Evolutionary conservation across 768 basidiomycete genomes (phyloP), one percentile per base, ranked within the genome.

Genomic region (Mycena polygramma): DNA sequence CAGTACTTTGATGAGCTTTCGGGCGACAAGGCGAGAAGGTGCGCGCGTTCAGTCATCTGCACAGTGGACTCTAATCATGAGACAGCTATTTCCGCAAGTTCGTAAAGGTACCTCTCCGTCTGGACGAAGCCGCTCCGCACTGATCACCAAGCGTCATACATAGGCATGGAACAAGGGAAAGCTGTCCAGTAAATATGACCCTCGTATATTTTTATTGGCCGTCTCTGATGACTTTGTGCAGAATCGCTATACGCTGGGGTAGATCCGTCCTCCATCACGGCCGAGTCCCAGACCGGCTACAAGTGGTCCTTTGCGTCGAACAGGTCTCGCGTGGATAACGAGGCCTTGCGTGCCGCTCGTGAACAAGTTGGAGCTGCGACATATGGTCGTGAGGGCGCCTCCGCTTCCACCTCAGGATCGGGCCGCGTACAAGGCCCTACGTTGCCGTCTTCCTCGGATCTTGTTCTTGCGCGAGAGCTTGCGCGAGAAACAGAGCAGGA

Each of bases 61-160:
- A 61, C 70, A 58, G 68, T 75, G 68, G 72, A 75, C 74, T 74
- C 80, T 82, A 69, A 84, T 78, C 59, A 59, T 74, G 77, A 68
- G 64, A 30, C 68, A 94, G 94, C 76, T 96, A 97, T 78, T 98
- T 98, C 78, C 91, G 92, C 75, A 97, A 96, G 81, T 98, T 98
- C 76, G 91, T 96, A 48, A 94, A 93, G 86, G 92, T 92, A 81
- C 58, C 35, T 74, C 20, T 41, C 37, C 49, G 24, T 66, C 59
- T 39, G 55, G 51, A 61, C 46, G 39, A 26, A 30, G 37, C 24
- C 48, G 17, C 54, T 41, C 64, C 35, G 52, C 49, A 69, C 20
- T 39, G 20, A 62, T 53, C 35, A 36, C 68, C 52, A 15, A 68
- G 30, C 69, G 30, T 14, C 48, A 22, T 9, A 94, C 48, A 22